Percentiles rank a stretch among this genome's conserved stretches.
phyloP scores from a whole-genome alignment of 108 stramenopile species.

The Licmophora abbreviata region DNA sequence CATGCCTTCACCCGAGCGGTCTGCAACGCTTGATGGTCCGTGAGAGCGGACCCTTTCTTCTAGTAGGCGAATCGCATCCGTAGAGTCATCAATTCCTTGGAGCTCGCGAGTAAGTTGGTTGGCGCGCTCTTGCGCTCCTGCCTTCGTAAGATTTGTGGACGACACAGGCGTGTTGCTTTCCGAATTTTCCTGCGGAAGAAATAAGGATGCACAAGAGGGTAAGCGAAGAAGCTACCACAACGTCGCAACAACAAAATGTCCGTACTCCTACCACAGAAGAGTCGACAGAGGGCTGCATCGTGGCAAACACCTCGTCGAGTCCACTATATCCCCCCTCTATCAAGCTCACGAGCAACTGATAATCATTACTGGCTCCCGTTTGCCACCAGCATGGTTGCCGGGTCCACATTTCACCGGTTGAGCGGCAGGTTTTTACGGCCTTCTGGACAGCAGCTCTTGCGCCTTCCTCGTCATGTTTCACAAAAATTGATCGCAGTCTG shows the following conservation, averaged over 20 bases:
- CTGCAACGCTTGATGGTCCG: too few relatives aligned
- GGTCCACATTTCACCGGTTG: conserved; percentile 43
- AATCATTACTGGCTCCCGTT: conserved; percentile 22
- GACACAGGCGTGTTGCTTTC: neutral
- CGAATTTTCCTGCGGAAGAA: neutral
- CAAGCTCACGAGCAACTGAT: conserved; percentile 14
- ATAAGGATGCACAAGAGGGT: neutral
- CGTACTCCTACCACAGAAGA: too few relatives aligned
- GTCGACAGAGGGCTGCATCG: too few relatives aligned
- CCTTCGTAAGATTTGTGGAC: conserved; percentile 23
- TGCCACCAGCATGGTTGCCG: conserved; percentile 65
- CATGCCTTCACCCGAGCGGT: too few relatives aligned
- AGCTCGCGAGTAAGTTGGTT: conserved; percentile 68
- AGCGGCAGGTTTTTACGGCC: conserved; percentile 37
- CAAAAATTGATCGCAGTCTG: conserved; percentile 51
- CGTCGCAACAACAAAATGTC: too few relatives aligned
- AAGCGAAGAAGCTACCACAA: too few relatives aligned
- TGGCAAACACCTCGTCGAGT: conserved; percentile 9
- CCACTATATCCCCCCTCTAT: conserved; percentile 15
- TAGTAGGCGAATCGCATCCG: conserved; percentile 25
- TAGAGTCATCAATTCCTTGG: conserved; percentile 41
- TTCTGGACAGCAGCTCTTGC: conserved; percentile 26
- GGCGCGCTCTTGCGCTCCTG: conserved; percentile 39
- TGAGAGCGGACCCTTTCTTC: too few relatives aligned
- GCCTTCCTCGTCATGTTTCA: conserved; percentile 25